Evolutionary conservation across 441 rosid genomes (phyloP), one percentile per base, ranked within the genome.

Genomic region (Bruguiera hainesii): DNA sequence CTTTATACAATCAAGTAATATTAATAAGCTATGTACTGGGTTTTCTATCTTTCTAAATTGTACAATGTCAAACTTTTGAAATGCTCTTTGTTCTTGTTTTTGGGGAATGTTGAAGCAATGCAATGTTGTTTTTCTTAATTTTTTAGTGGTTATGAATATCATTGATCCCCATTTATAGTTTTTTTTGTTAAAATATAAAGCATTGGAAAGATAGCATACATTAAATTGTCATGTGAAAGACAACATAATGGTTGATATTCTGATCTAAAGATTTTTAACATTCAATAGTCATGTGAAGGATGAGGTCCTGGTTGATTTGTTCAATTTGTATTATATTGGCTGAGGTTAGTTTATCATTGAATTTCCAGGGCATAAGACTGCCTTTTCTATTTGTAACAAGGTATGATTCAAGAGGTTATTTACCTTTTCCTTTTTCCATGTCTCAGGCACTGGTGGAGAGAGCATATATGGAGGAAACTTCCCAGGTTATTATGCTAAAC

Each of bases 371-470:
- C 18, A 28, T 21, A 3, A 31, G 15, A 4, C 16, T n/a, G 29
- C 39, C 52, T 23, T 26, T 6, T 11, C 19, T 13, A 26, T n/a
- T 28, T 33, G 62, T 46, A 30, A 60, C 16, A 42, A 11, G 48
- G 48, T 3, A 42, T 11, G 48, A 13, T 13, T 42, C 48, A 11
- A 42, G 48, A 2, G 18, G 25, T 42, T 31, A 20, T 53, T 66
- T n/a, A 33, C 35, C 66, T 49, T 76, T 65, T 55, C 58, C 26
- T 78, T 65, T 42, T 52, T 26, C 58, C 57, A 16, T 52, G 61
- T 69, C 80, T 66, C 82, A 94, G 99, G 99, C 52, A 81, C 91
- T 71, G 78, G 84, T 73, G 99, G 99, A 69, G 98, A 94, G 78
- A 88, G 96, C 83, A 91, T 94, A 65, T 94, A 87, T 70, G 91